phyloP scores from a whole-genome alignment of 2,329 filamentous ascomycete genomes.

The Scorias spongiosa region DNA sequence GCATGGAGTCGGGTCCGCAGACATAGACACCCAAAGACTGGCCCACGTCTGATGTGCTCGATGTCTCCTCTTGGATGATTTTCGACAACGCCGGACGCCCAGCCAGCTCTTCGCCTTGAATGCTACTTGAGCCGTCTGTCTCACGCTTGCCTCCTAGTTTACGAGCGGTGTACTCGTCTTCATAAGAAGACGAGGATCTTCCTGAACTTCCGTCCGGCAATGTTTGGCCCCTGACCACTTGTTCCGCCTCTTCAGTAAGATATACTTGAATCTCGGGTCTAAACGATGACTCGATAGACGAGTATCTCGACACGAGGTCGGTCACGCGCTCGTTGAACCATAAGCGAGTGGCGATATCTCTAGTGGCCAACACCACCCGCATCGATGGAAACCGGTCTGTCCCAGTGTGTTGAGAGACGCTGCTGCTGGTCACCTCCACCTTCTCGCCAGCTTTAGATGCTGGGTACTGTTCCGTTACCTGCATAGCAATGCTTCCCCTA shows the following conservation, averaged over 20 bases:
- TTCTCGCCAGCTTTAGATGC: no score
- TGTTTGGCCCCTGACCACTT: background rate
- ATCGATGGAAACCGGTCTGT: conserved; percentile 6
- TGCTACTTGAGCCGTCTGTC: background rate
- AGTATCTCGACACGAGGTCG: conserved; percentile 14
- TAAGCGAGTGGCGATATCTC: conserved; percentile 19
- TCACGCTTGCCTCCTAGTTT: background rate
- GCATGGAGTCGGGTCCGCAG: conserved; percentile 32
- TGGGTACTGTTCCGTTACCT: conserved; percentile 1
- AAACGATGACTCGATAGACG: conserved; percentile 5
- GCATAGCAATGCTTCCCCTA: conserved; percentile 1
- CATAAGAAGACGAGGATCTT: conserved; percentile 6
- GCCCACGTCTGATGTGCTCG: conserved; percentile 6
- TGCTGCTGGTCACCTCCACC: no score
- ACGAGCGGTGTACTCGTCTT: conserved; percentile 1
- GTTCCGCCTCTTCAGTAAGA: conserved; percentile 13
- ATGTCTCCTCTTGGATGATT: conserved; percentile 14
- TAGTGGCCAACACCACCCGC: conserved; percentile 22
- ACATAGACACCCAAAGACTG: conserved; percentile 22
- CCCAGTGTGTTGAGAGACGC: no score
- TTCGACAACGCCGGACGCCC: conserved; percentile 22
- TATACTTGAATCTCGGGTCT: conserved; percentile 12
- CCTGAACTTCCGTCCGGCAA: conserved; percentile 13
- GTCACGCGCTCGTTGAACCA: conserved; percentile 23
- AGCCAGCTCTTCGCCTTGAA: conserved; percentile 5